These are phyloP conservation scores for Xylaria sp. DNA, from an alignment of 495 filamentous ascomycete genomes.

Conservation along the genomic window DNA sequence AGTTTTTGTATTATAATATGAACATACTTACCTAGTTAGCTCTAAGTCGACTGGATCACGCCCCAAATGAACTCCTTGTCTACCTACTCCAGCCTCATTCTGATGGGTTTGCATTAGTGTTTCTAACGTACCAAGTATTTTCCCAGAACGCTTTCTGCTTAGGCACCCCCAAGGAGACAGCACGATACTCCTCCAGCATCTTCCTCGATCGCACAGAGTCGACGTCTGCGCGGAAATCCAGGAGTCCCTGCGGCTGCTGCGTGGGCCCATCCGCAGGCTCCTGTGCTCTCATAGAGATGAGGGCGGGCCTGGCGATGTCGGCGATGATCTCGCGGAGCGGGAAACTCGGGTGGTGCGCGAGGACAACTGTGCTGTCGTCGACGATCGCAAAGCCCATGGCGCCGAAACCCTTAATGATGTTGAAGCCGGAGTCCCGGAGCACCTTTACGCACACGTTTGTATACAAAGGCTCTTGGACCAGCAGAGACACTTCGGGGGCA, in stretches of 20 bases:
- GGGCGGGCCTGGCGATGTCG: conserved; percentile 46
- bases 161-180: neutral
- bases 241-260: too few relatives aligned
- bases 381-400: conserved; percentile 50
- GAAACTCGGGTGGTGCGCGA: conserved; percentile 43
- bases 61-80: too few relatives aligned
- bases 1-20: neutral
- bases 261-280: neutral
- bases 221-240: neutral
- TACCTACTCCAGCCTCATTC: too few relatives aligned
- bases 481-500: conserved; percentile 29
- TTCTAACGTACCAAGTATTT: conserved; percentile 12
- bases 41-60: neutral
- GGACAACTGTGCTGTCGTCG: conserved; percentile 47
- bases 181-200: neutral
- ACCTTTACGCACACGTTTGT: conserved; percentile 42
- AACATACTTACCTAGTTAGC: neutral
- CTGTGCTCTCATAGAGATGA: neutral
- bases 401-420: conserved; percentile 47
- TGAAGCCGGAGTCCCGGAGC: conserved; percentile 44
- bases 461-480: conserved; percentile 47
- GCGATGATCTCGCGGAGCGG: conserved; percentile 45
- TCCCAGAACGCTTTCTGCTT: neutral
- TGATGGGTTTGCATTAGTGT: neutral
- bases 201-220: conserved; percentile 1